Conservation (phyloP, 352 stramenopile genomes). For the Aphanomyces astaci region DNA sequence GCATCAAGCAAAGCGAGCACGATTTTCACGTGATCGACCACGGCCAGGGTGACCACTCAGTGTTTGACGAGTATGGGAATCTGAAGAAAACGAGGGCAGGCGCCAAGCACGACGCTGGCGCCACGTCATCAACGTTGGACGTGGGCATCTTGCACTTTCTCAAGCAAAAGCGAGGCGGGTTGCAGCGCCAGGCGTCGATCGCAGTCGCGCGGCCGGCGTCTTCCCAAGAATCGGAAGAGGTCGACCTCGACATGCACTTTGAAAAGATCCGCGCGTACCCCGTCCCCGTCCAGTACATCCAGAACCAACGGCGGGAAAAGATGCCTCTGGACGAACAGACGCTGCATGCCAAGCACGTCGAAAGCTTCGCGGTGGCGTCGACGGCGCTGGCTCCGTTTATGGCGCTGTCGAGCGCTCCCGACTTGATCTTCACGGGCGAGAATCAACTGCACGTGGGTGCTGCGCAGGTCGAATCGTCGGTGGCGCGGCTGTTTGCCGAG, state of each 20-base stretch:
- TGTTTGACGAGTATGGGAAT: slow-evolving; percentile 20
- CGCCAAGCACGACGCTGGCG: neutral
- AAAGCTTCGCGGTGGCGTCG: neutral
- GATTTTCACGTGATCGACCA: slow-evolving; percentile 11
- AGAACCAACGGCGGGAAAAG: slow-evolving; percentile 8
- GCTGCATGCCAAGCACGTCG: neutral
- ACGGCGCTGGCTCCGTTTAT: slow-evolving; percentile 1
- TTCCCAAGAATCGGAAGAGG: neutral
- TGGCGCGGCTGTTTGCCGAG: neutral
- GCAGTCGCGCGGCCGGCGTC: neutral
- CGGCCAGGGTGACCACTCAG: slow-evolving; percentile 1
- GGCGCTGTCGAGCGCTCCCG: neutral
- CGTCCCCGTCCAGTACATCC: slow-evolving; percentile 16
- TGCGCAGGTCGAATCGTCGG: neutral
- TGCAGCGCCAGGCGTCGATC: neutral
- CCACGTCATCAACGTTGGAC: neutral
- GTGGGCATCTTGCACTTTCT: slow-evolving; percentile 15
- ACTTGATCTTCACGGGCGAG: neutral
- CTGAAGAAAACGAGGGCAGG: slow-evolving; percentile 20
- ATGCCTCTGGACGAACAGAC: neutral
- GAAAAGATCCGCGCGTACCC: slow-evolving; percentile 8
- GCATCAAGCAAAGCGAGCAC: slow-evolving; percentile 2
- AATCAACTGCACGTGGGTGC: neutral
- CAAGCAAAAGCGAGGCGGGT: neutral
- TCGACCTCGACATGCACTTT: neutral